Evolutionary conservation across 2,329 filamentous ascomycete genomes (phyloP), one percentile per base, ranked within the genome.

Genomic region (Hypocrella siamensis): DNA sequence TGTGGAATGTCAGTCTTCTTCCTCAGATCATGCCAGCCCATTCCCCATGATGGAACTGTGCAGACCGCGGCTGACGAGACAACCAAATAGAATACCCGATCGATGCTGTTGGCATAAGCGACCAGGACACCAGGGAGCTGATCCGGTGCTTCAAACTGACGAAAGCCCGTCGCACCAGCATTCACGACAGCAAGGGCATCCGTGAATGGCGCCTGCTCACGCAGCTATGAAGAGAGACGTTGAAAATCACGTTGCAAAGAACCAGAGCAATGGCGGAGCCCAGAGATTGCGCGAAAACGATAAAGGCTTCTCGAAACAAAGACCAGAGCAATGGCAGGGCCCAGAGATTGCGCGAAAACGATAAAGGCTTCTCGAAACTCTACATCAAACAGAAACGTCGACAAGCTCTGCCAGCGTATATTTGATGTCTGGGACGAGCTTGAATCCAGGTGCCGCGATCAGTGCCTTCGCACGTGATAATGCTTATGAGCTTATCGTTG

Each of bases 221-320:
- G 24, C 17, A 35, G 12, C 24, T 17, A 17, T 7, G 12, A n/a
- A 35, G 28, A 5, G 7, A 25, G 21, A 7, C 12, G 12, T n/a
- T 19, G 29, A 47, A 45, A 31, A 47, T 36, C 12, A 39, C 30
- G 31, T 42, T 43, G 7, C 35, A 37, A 6, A 41, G 29, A 22
- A 40, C 31, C 6, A 42, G 32, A 17, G 40, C 27, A 19, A 41
- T 21, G 9, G 44, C 38, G 12, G 33, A 31, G 3, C 40, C 38
- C 7, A 46, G 31, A 7, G 26, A 19, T 17, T 35, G 33, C 16
- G 27, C 24, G 17, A 35, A 35, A 24, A 34, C 27, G 21, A 31
- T 7, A 22, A 22, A 22, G 12, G 21, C 21, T n/a, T n/a, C n/a
- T n/a, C n/a, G n/a, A n/a, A n/a, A n/a, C n/a, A 6, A 41, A 27